Conservation (phyloP, 371 early-diverging fungal species). For the Actinomucor elegans region DNA sequence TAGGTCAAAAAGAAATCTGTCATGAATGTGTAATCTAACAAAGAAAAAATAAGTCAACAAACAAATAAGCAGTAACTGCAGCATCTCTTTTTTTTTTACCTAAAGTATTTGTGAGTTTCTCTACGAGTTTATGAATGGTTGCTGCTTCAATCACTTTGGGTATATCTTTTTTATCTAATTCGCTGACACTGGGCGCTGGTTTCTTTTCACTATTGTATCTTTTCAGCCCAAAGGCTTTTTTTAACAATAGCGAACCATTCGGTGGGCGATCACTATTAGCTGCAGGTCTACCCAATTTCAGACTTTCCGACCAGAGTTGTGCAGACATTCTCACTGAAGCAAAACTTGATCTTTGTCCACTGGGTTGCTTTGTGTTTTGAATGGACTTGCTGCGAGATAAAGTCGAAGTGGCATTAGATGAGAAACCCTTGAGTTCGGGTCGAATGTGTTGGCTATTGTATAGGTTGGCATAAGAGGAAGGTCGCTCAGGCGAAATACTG, state of each 20-base stretch:
- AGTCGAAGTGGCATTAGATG: constrained; percentile 34
- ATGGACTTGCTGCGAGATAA: constrained; percentile 6
- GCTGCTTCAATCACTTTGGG: constrained; percentile 61
- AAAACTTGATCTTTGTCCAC: constrained; percentile 1
- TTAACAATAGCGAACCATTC: constrained; percentile 17
- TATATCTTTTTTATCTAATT: constrained; percentile 16
- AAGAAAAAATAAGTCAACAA: not conserved
- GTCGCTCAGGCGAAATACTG: constrained; percentile 15
- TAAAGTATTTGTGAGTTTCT: constrained; percentile 60
- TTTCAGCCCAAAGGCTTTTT: constrained; percentile 24
- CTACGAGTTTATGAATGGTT: constrained; percentile 61
- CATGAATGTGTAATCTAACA: constrained; percentile 66
- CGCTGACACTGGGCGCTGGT: no score
- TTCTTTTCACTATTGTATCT: constrained; percentile 8
- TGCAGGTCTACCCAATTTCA: constrained; percentile 1
- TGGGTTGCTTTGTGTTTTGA: constrained; percentile 1
- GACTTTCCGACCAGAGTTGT: constrained; percentile 16
- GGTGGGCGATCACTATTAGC: constrained; percentile 1
- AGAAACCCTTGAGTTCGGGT: constrained; percentile 32
- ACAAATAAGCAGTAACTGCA: no score
- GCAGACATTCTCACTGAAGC: constrained; percentile 17
- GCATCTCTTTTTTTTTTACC: constrained; percentile 23
- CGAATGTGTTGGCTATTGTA: constrained; percentile 20
- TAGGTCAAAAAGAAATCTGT: constrained; percentile 75
- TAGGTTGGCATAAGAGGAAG: constrained; percentile 21